Base-by-base conservation (phyloP, 2,329 filamentous ascomycete genomes). In the Epichloe uncinata region DNA sequence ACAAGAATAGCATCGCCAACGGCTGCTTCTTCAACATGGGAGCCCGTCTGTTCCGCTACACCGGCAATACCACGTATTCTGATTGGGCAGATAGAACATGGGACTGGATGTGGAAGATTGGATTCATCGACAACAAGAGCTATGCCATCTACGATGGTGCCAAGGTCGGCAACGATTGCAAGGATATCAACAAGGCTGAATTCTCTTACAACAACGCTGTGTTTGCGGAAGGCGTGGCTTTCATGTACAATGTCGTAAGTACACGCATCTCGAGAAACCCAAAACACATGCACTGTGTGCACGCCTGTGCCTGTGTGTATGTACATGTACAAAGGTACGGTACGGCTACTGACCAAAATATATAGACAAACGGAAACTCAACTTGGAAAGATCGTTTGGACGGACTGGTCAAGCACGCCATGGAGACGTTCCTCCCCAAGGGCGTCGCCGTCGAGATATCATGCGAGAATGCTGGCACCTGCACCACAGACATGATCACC, bases 11-110 rank as follows among this genome's bases (percentile, higher is more conserved):
- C 70, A 51, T 58, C 59, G 75, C 78, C 22, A 82, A 81, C 54
- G 78, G 76, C 42, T 75, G 74, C 58, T 79, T 81, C 63, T 82
- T 82, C 68, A 79, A 82, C 60, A 64, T 82, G 18, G 78, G 73
- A n/a, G 78, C 85, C 15, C 78, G 86, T 8, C 73, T 91, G 11
- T 84, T 81, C 0, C 75, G 81, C 9, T 89, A 87, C 65, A 86
- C 82, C 0, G 70, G 69, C 34, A 84, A 87, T 58, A 57, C 69
- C 1, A 82, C 81, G 0, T 87, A 87, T 56, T 69, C 72, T 2
- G 69, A 81, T 5, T 82, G 79, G 72, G 84, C 83, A 1, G 72
- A 74, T 50, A 78, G 75, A 59, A 73, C 74, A 0, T 87, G 76
- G 68, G 70, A 85, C 41, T 83, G 84, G 78, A 72, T 79, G 13